Evolutionary conservation across 1,284 basidiomycete species (phyloP), one percentile per base, ranked within the genome.

Genomic region (Gomphus bonarii): DNA sequence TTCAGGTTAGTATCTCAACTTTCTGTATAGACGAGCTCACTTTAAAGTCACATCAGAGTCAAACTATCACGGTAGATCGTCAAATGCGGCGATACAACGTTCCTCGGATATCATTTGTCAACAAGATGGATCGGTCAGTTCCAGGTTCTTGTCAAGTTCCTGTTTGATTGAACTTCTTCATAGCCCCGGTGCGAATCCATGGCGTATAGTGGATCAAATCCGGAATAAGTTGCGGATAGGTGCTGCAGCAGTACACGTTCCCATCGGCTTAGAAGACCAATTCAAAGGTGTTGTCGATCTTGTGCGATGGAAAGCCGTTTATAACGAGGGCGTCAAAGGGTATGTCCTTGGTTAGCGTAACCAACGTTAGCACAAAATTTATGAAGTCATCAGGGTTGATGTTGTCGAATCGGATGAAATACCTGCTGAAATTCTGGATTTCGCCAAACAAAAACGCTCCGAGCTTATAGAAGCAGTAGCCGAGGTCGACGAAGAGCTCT

Each of bases 31-130:
- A 22, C 8, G 28, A 18, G n/a, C 28, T 42, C 4, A 30, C 8
- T 10, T 31, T 25, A 22, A 40, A 7, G 38, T 28, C 16, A 43
- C 18, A 50, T 18, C 70, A 92, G 83, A 91, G 90, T 72, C 97
- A 99, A 81, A 99, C 97, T 1, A 99, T 95, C 53, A 99, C 97
- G 9, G 97, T 99, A 53, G 97, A 99, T 73, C 79, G 97, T 62
- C 97, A 99, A 77, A 99, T 99, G 97, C 80, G 91, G 63, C 82
- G 97, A 44, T 99, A 99, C 69, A 85, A 87, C 64, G 93, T 99
- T 60, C 97, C 97, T 58, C 81, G 97, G 55, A 80, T 99, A 60
- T 95, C 93, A 0, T 99, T 99, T 69, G 88, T 99, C 69, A 99
- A 99, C 76, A 99, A 99, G 75, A 99, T 99, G 97, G 97, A 99